These are phyloP conservation scores for Plasmodium fragile DNA, from an alignment of 169 alveolate species.

Conservation along the genomic window DNA sequence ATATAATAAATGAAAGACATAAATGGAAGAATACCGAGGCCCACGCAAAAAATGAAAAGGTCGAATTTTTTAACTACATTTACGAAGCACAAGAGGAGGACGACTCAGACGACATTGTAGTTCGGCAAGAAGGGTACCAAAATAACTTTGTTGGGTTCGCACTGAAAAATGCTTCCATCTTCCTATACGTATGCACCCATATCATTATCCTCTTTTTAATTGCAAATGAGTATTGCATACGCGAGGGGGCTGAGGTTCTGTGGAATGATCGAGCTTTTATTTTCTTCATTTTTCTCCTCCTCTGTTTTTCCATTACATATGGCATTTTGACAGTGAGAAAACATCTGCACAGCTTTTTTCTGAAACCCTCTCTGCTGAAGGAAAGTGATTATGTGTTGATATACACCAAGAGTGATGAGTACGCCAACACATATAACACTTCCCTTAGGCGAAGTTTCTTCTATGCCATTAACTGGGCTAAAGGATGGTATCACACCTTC, in stretches of 20 bases:
- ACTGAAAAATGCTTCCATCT: constrained; percentile 34
- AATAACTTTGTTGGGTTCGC: constrained; percentile 19
- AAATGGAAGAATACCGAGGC: constrained; percentile 15
- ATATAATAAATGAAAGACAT: constrained; percentile 30
- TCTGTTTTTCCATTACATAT: constrained; percentile 54
- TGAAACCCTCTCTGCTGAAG: constrained; percentile 48
- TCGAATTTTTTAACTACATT: constrained; percentile 54
- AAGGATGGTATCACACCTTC: background rate
- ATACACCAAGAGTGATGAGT: constrained; percentile 57
- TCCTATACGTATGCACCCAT: constrained; percentile 70
- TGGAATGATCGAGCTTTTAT: constrained; percentile 84
- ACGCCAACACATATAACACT: background rate
- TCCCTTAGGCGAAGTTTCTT: background rate
- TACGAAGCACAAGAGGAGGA: constrained; percentile 4
- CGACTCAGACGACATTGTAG: constrained; percentile 32
- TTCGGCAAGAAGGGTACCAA: constrained; percentile 70
- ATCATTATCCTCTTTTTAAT: constrained; percentile 77
- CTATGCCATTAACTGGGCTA: background rate
- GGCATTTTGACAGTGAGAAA: constrained; percentile 50
- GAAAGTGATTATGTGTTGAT: constrained; percentile 67
- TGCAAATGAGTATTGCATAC: constrained; percentile 84
- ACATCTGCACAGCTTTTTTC: constrained; percentile 55
- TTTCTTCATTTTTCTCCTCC: constrained; percentile 54
- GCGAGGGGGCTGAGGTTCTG: constrained; percentile 74
- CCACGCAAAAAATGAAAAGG: constrained; percentile 15